Conservation (phyloP, 148 eudicot genomes). For the Cornus florida region DNA sequence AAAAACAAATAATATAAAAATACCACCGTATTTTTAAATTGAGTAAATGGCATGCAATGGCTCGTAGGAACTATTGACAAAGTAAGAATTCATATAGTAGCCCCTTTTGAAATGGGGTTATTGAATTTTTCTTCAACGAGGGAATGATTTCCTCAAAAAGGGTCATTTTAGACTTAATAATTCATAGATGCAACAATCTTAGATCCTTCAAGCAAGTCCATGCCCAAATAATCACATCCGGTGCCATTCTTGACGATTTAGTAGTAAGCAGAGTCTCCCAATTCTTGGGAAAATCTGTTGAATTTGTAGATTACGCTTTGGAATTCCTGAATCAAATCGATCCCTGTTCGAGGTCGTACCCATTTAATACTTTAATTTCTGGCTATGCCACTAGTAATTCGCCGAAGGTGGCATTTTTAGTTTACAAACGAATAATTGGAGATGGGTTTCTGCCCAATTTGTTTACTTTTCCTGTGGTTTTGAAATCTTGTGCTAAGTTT, state of each 20-base stretch:
- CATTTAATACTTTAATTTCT: conserved; percentile 8
- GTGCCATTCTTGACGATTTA: not conserved
- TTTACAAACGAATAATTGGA: not conserved
- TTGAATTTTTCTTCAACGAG: too few relatives aligned
- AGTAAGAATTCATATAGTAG: too few relatives aligned
- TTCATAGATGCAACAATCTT: too few relatives aligned
- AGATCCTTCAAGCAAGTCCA: not conserved
- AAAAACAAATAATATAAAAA: too few relatives aligned
- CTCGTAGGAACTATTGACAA: too few relatives aligned
- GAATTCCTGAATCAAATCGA: not conserved
- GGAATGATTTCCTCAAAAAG: too few relatives aligned
- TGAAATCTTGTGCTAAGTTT: conserved; percentile 11
- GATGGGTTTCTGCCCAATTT: not conserved
- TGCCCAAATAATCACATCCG: not conserved
- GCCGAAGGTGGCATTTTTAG: not conserved
- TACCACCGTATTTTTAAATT: too few relatives aligned
- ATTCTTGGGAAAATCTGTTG: not conserved
- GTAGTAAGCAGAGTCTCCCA: not conserved
- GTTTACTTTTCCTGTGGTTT: conserved; percentile 2
- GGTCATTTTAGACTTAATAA: too few relatives aligned
- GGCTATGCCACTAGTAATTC: not conserved
- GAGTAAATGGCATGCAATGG: too few relatives aligned
- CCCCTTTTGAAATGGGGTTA: too few relatives aligned
- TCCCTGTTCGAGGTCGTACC: not conserved
- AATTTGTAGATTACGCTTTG: not conserved